Percentiles rank a stretch among this genome's conserved stretches.
Conservation (phyloP, 148 eudicot genomes). For the Rheum nobile region DNA sequence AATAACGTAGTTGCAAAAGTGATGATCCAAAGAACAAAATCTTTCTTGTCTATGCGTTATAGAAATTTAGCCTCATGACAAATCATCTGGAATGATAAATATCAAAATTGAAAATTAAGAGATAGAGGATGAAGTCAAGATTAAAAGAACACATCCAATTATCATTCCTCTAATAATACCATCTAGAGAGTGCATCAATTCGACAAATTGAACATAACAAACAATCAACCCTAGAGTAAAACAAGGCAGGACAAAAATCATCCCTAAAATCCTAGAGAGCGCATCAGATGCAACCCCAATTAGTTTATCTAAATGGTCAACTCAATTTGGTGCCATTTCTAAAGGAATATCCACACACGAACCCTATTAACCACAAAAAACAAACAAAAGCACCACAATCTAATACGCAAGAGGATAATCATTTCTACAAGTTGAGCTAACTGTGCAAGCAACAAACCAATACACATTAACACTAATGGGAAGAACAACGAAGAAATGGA, state of each 20-base stretch:
- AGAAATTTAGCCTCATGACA: too few species aligned
- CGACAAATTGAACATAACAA: constrained; percentile 71
- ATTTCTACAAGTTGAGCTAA: constrained; percentile 48
- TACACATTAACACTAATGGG: constrained; percentile 64
- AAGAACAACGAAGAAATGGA: constrained; percentile 57
- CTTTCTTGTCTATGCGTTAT: too few species aligned
- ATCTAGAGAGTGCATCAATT: too few species aligned
- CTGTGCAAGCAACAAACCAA: constrained; percentile 83
- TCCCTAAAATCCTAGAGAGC: constrained; percentile 54
- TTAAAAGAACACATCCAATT: too few species aligned
- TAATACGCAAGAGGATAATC: constrained; percentile 66
- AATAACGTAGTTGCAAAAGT: too few species aligned
- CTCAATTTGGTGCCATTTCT: constrained; percentile 78
- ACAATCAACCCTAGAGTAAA: constrained; percentile 54
- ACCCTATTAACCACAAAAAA: constrained; percentile 62
- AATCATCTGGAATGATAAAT: too few species aligned
- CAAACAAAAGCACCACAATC: constrained; percentile 51
- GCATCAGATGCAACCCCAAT: constrained; percentile 73
- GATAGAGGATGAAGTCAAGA: too few species aligned
- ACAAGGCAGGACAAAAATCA: constrained; percentile 71
- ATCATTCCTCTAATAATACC: too few species aligned
- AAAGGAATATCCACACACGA: constrained; percentile 75
- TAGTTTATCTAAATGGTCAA: constrained; percentile 62
- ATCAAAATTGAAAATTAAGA: too few species aligned
- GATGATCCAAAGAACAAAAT: too few species aligned